These are phyloP conservation scores for Drechslerella coelobrocha DNA, from an alignment of 2,329 filamentous ascomycete genomes.

Conservation along the genomic window DNA sequence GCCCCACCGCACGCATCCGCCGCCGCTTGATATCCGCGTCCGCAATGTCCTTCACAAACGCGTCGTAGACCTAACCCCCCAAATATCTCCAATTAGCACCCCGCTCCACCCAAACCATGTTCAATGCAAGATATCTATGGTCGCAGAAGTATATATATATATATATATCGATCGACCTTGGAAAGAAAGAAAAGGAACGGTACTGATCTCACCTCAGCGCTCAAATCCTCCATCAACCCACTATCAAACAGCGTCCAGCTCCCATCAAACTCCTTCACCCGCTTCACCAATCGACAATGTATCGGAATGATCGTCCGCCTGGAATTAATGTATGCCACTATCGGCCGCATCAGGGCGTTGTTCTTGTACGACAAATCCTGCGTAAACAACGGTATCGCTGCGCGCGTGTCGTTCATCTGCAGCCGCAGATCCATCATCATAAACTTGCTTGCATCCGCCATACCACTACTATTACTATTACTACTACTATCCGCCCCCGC, in stretches of 20 bases:
- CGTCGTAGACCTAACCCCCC: slow-evolving; percentile 74
- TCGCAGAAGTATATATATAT: no score
- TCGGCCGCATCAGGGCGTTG: slow-evolving; percentile 90
- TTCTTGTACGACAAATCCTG: slow-evolving; percentile 93
- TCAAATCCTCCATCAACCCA: slow-evolving; percentile 90
- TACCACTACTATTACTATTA: background rate
- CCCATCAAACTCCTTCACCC: slow-evolving; percentile 85
- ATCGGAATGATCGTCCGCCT: slow-evolving; percentile 95
- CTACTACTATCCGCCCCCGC: slow-evolving; percentile 1
- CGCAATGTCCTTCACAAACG: slow-evolving; percentile 88
- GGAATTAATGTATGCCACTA: slow-evolving; percentile 97
- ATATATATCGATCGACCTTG: no score
- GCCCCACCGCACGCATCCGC: slow-evolving; percentile 90
- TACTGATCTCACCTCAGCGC: slow-evolving; percentile 80
- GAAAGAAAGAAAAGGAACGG: slow-evolving; percentile 50
- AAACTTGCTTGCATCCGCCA: slow-evolving; percentile 42
- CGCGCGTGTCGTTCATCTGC: slow-evolving; percentile 92
- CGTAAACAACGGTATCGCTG: slow-evolving; percentile 89
- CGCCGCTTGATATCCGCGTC: slow-evolving; percentile 85
- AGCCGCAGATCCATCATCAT: slow-evolving; percentile 93
- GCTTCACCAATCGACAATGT: slow-evolving; percentile 91
- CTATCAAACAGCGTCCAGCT: slow-evolving; percentile 95
- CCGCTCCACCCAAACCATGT: background rate
- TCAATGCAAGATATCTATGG: background rate
- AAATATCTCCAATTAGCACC: slow-evolving; percentile 9